These are phyloP conservation scores for Fusarium lyarnte DNA, from an alignment of 2,329 filamentous ascomycete genomes.

Conservation along the genomic window DNA sequence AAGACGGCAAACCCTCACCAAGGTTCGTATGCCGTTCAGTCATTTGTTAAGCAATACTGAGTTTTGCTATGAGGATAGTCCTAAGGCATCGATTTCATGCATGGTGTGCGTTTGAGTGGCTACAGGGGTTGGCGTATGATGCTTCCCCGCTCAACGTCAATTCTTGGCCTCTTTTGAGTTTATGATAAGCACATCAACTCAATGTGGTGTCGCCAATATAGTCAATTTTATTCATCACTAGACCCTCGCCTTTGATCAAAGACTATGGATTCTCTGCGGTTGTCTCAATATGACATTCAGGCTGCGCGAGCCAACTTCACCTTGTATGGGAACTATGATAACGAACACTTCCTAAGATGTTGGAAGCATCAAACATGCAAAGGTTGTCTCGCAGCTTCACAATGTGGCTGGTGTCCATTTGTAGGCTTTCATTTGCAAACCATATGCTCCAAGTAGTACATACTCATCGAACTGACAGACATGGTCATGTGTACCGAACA, in stretches of 20 bases:
- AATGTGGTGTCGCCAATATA: neutral
- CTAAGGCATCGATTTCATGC: neutral
- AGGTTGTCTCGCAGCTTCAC: slow-evolving; percentile 54
- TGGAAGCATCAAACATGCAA: slow-evolving; percentile 62
- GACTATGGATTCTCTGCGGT: slow-evolving; percentile 19
- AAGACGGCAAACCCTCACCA: neutral
- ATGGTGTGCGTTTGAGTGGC: neutral
- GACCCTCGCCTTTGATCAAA: neutral
- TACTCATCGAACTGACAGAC: slow-evolving; percentile 50
- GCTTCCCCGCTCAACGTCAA: slow-evolving; percentile 25
- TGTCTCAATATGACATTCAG: slow-evolving; percentile 14
- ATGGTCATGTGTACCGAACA: slow-evolving; percentile 64
- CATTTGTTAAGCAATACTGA: neutral
- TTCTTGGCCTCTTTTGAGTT: neutral
- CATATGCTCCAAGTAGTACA: neutral
- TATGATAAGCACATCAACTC: neutral
- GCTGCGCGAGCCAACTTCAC: slow-evolving; percentile 47
- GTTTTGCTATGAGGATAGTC: neutral
- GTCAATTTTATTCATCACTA: neutral
- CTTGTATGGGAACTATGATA: slow-evolving; percentile 35
- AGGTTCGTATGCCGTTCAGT: neutral
- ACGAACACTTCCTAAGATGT: slow-evolving; percentile 58
- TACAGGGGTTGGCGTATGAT: slow-evolving; percentile 21
- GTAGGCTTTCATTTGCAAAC: slow-evolving; percentile 46
- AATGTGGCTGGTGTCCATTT: slow-evolving; percentile 65